phyloP scores from a whole-genome alignment of 2,329 filamentous ascomycete genomes.

The Allantophomopsis lycopodina region DNA sequence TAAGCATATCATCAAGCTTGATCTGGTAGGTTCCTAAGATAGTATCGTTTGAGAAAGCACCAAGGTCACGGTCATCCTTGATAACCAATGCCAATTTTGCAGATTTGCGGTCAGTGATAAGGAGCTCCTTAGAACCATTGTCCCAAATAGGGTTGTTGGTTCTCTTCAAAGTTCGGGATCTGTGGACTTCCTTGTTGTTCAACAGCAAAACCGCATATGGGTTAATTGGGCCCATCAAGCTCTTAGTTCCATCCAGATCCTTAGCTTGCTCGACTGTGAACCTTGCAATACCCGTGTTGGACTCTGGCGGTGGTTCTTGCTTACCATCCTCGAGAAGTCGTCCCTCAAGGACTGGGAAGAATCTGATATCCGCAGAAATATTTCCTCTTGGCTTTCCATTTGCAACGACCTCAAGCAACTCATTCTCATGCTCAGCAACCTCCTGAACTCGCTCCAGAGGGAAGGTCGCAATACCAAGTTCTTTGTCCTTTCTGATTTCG shows the following conservation, averaged over 20 bases:
- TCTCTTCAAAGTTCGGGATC: constrained; percentile 84
- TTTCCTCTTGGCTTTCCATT: constrained; percentile 76
- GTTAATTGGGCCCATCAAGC: constrained; percentile 78
- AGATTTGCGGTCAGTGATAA: constrained; percentile 85
- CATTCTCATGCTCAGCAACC: constrained; percentile 65
- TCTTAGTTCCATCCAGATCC: constrained; percentile 86
- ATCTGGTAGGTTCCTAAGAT: constrained; percentile 88
- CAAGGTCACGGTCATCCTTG: constrained; percentile 87
- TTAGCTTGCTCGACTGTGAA: constrained; percentile 95
- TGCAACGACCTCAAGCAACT: constrained; percentile 70
- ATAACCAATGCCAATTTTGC: constrained; percentile 84
- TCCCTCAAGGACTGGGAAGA: constrained; percentile 82
- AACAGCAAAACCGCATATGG: constrained; percentile 81
- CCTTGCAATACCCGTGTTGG: constrained; percentile 84
- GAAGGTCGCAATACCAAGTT: constrained; percentile 80
- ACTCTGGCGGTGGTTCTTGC: constrained; percentile 68
- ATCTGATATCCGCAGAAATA: constrained; percentile 71
- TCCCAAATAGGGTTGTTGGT: constrained; percentile 97
- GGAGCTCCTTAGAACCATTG: constrained; percentile 81
- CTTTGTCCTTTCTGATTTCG: constrained; percentile 91
- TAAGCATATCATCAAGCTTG: constrained; percentile 85
- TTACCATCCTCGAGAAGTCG: constrained; percentile 63
- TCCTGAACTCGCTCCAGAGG: constrained; percentile 70
- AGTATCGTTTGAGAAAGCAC: constrained; percentile 46
- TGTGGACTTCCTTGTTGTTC: constrained; percentile 83